A percentile compares a stretch with the other conserved stretches of the same genome.
phyloP scores from a whole-genome alignment of 352 stramenopile genomes.

The Phytophthora agathidicida region DNA sequence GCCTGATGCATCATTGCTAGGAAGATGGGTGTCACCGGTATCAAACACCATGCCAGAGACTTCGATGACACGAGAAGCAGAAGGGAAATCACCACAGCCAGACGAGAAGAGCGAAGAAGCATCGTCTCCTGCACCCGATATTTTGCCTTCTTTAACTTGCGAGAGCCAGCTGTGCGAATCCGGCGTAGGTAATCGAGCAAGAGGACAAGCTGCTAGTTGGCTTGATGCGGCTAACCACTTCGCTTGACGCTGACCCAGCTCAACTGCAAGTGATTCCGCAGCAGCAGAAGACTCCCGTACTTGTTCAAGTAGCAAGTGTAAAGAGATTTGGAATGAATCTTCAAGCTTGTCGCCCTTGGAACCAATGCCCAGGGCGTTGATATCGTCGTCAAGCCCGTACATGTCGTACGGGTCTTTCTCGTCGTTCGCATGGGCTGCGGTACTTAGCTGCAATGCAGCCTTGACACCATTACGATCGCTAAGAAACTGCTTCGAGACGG shows the following conservation, averaged over 20 bases:
- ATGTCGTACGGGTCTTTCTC: conserved; percentile 25
- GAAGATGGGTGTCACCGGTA: conserved; percentile 33
- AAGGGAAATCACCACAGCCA: conserved; percentile 29
- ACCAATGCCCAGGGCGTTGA: conserved; percentile 18
- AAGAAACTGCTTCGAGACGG: conserved; percentile 44
- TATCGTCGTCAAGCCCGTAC: conserved; percentile 26
- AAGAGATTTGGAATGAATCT: conserved; percentile 31
- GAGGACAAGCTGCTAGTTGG: conserved; percentile 65
- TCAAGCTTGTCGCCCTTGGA: conserved; percentile 31
- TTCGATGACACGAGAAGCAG: conserved; percentile 41
- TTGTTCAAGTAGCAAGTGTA: conserved; percentile 40
- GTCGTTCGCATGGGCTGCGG: not conserved
- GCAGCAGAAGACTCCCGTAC: conserved; percentile 27
- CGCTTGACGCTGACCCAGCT: conserved; percentile 48
- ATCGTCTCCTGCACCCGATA: conserved; percentile 73
- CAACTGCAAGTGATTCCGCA: conserved; percentile 29
- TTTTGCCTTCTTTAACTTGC: conserved; percentile 80
- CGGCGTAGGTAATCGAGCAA: conserved; percentile 48
- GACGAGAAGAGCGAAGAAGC: conserved; percentile 32
- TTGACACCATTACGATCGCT: conserved; percentile 21
- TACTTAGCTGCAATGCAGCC: conserved; percentile 11
- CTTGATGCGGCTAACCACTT: conserved; percentile 77
- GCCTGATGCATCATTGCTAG: conserved; percentile 10
- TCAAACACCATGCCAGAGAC: conserved; percentile 51
- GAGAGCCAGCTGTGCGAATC: conserved; percentile 80